Evolutionary conservation across 352 stramenopile species (phyloP).

Genomic region (Globisporangium alternatum): DNA sequence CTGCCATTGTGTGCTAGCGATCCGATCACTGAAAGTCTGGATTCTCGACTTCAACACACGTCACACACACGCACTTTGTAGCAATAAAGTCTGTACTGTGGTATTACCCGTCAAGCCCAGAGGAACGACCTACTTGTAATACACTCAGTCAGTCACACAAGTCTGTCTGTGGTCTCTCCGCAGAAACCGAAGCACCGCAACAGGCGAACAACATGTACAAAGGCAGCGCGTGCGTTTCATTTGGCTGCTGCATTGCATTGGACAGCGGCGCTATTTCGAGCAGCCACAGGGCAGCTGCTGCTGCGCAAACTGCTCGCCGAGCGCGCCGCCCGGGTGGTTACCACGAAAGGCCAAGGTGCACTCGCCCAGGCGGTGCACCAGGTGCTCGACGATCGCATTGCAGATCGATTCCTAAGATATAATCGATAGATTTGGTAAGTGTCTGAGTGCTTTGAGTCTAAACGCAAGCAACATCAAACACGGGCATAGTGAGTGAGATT

Average conservation of each 20-base stretch:
- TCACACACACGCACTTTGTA: too few relatives aligned
- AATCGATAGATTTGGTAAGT: neutral
- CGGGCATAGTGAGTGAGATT: neutral
- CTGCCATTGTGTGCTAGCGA: neutral
- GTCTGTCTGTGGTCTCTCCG: too few relatives aligned
- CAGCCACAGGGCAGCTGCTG: neutral
- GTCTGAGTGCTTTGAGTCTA: too few relatives aligned
- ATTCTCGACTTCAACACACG: neutral
- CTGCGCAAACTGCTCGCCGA: constrained; percentile 28
- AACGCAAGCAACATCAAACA: neutral
- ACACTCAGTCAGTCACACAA: too few relatives aligned
- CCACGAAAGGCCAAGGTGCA: constrained; percentile 31
- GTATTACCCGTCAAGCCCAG: too few relatives aligned
- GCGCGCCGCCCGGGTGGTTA: constrained; percentile 73
- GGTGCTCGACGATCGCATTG: constrained; percentile 68
- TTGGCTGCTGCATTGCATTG: neutral
- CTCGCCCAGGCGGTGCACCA: constrained; percentile 38
- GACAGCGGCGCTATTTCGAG: constrained; percentile 5
- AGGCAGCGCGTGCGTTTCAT: too few relatives aligned
- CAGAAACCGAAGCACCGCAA: too few relatives aligned
- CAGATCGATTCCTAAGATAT: constrained; percentile 54
- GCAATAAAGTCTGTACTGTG: too few relatives aligned
- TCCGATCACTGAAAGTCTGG: neutral
- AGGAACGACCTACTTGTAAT: too few relatives aligned
- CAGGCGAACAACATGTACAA: too few relatives aligned